phyloP scores from a whole-genome alignment of 163 green algal genomes.

The Chlamydomonas reinhardtii region DNA sequence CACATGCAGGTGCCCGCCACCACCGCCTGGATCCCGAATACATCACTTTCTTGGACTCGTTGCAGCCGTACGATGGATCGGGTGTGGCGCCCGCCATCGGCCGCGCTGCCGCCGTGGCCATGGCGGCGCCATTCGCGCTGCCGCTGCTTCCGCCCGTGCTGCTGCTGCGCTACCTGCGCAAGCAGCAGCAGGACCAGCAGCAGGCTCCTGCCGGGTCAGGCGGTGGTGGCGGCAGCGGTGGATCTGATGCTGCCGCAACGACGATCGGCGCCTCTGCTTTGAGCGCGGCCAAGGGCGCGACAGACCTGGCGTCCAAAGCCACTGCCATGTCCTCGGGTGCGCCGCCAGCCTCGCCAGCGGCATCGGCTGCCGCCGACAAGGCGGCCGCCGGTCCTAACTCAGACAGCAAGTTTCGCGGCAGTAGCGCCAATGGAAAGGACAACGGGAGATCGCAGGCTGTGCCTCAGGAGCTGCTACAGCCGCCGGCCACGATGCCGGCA shows the following conservation, averaged over 20 bases:
- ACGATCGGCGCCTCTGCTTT: too few relatives aligned
- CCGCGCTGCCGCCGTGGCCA: neutral
- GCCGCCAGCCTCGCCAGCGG: neutral
- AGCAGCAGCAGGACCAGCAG: neutral
- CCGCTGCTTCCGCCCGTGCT: conserved; percentile 36
- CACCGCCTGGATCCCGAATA: conserved; percentile 29
- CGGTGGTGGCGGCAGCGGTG: too few relatives aligned
- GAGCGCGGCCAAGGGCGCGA: neutral
- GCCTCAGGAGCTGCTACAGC: conserved; percentile 11
- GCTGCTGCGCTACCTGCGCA: neutral
- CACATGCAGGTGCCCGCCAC: conserved; percentile 32
- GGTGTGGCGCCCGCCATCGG: neutral
- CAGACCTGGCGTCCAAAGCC: neutral
- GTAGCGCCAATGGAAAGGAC: neutral
- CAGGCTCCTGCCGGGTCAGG: too few relatives aligned
- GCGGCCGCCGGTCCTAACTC: neutral
- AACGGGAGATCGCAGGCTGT: too few relatives aligned
- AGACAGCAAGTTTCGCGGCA: neutral
- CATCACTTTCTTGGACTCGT: conserved; percentile 19
- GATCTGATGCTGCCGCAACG: neutral
- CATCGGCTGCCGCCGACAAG: neutral
- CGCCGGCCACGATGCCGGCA: conserved; percentile 17
- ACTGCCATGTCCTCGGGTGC: neutral
- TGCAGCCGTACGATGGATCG: conserved; percentile 3
- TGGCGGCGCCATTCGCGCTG: conserved; percentile 10